Evolutionary conservation across 2,329 filamentous ascomycete species (phyloP), one percentile per base, ranked within the genome.

Genomic region (Colletotrichum abscissum): DNA sequence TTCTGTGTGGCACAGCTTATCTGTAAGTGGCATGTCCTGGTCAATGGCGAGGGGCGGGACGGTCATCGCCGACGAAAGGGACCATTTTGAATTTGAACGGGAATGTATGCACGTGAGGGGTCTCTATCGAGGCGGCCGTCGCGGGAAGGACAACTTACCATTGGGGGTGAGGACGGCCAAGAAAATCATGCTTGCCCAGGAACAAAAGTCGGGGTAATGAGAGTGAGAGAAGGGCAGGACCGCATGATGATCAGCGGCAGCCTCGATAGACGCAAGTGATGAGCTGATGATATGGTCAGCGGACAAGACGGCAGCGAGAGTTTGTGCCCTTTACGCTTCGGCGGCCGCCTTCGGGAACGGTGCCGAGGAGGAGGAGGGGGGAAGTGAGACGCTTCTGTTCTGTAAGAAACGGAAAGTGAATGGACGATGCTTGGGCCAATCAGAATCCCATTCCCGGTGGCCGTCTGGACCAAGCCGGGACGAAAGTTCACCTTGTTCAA

Each of bases 401-500:
- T 30, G 12, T 28, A 26, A n/a, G 52, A 65, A 22, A 46, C 52
- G 33, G 52, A 65, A 14, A 33, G 35, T 24, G 8, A 67, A 11
- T 7, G 24, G 64, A 7, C 28, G 33, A 46, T 19, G 9, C 24
- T 57, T 42, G 33, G 6, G 63, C 63, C 63, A 57, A 42, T 11
- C 16, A 22, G 4, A 12, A 5, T 6, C 22, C 19, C 24, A 35
- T 2, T 14, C 46, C 62, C 5, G 22, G 33, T 22, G 26, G 11
- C 30, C 62, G 5, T 64, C n/a, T 28, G 16, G 42, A 14, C 5
- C 8, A 11, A 14, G 7, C 33, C 30, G 11, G 4, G 5, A 12
- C 12, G 63, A 70, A 42, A 65, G 54, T 70, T 73, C 26, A 49
- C 7, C 19, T 11, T 49, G 19, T 49, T 49, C 42, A 11, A 49